phyloP scores from a whole-genome alignment of 352 stramenopile species.

The Pythium inflatum region DNA sequence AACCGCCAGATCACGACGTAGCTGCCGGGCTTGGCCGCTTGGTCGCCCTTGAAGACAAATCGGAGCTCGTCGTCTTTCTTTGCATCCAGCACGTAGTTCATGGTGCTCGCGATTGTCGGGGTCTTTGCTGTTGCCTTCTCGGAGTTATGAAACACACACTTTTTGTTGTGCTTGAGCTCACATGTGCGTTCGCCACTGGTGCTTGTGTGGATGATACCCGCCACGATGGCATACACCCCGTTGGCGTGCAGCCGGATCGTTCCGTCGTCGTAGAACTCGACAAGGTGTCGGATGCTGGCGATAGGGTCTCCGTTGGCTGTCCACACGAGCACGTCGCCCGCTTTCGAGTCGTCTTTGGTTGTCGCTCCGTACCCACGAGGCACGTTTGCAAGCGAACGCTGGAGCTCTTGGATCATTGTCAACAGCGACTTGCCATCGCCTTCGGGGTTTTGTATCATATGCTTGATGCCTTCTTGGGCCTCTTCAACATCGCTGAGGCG shows the following conservation, averaged over 20 bases:
- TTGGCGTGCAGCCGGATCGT: neutral
- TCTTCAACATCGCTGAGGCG: conserved; percentile 9
- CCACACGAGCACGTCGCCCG: neutral
- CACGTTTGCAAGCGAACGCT: neutral
- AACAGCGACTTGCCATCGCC: neutral
- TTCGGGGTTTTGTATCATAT: neutral
- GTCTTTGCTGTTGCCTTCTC: neutral
- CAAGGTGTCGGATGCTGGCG: neutral
- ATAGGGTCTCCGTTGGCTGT: neutral
- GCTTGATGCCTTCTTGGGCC: neutral
- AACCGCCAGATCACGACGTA: conserved; percentile 9
- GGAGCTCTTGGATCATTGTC: neutral
- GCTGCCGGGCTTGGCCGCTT: neutral
- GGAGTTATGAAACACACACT: neutral
- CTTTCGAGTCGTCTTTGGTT: neutral
- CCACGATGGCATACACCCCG: neutral
- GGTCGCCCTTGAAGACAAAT: conserved; percentile 10
- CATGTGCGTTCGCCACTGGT: neutral
- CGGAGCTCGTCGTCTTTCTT: neutral
- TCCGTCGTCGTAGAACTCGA: conserved; percentile 6
- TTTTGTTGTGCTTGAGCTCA: neutral
- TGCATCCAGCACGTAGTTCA: conserved; percentile 4
- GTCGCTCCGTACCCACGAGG: neutral
- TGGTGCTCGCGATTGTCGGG: neutral
- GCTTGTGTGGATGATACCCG: conserved; percentile 5